These are phyloP conservation scores for Erodium maritimum DNA, from an alignment of 345 rosid species.

Conservation along the genomic window DNA sequence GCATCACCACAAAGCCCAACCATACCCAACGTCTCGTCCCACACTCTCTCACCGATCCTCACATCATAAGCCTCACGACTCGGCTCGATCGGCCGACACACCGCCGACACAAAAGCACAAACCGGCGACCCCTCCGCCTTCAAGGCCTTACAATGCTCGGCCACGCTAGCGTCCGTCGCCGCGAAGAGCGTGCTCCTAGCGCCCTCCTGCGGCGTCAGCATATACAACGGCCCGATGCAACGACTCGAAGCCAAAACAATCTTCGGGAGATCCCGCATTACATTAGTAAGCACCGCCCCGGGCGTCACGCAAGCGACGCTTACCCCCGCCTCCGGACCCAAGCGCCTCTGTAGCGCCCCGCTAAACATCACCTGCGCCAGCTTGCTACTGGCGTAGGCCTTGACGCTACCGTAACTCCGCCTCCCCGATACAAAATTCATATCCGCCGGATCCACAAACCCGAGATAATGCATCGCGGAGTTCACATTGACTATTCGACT, in stretches of 20 bases:
- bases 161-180: background rate
- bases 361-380: slow-evolving; percentile 52
- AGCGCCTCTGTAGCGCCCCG: background rate
- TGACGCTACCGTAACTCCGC: slow-evolving; percentile 44
- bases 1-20: slow-evolving; percentile 11
- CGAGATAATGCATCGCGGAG: slow-evolving; percentile 39
- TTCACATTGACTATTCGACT: slow-evolving; percentile 4
- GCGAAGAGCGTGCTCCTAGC: background rate
- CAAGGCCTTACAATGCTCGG: slow-evolving; percentile 4
- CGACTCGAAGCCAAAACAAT: background rate
- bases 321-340: background rate
- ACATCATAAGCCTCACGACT: slow-evolving; percentile 7
- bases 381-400: slow-evolving; percentile 56
- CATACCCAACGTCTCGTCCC: slow-evolving; percentile 17
- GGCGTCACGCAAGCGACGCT: background rate
- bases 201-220: background rate
- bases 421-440: slow-evolving; percentile 58
- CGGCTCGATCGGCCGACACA: slow-evolving; percentile 4
- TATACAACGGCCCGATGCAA: background rate
- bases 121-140: slow-evolving; percentile 7
- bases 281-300: background rate
- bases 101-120: slow-evolving; percentile 8
- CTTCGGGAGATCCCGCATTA: background rate
- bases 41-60: background rate
- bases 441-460: slow-evolving; percentile 66